Conservation (phyloP, 345 rosid genomes). For the Eucalyptus rudis region DNA sequence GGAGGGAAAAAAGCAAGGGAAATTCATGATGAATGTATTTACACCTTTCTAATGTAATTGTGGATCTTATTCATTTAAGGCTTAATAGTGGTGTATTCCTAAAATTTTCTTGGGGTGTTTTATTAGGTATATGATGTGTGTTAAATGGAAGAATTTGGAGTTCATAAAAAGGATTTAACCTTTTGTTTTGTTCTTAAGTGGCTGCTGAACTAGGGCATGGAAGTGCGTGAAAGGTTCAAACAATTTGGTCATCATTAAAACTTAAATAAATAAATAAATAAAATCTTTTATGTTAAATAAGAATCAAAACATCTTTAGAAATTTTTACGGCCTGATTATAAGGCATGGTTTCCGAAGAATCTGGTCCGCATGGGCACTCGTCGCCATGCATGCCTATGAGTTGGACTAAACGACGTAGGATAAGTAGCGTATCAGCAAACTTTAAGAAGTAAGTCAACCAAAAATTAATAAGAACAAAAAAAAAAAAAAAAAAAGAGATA, state of each 20-base stretch:
- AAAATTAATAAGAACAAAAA: not conserved
- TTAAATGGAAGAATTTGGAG: not conserved
- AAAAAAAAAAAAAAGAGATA: too few species aligned
- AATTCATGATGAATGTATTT: not conserved
- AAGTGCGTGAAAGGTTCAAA: not conserved
- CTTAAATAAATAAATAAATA: not conserved
- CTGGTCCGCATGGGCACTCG: not conserved
- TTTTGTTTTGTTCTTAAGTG: not conserved
- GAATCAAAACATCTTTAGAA: not conserved
- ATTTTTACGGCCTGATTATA: not conserved
- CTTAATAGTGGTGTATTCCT: not conserved
- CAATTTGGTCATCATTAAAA: not conserved
- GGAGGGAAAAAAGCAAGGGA: not conserved
- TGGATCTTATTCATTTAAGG: not conserved
- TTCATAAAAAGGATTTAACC: not conserved
- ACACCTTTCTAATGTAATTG: not conserved
- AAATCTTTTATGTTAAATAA: fast-evolving
- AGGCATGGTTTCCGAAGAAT: not conserved
- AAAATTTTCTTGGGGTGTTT: not conserved
- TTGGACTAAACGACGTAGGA: not conserved
- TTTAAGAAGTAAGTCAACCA: not conserved
- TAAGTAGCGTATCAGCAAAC: not conserved
- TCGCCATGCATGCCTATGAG: not conserved
- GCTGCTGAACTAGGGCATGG: not conserved
- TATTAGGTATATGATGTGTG: not conserved